phyloP scores from a whole-genome alignment of 2,329 filamentous ascomycete species.

The Aspergillus proliferans region DNA sequence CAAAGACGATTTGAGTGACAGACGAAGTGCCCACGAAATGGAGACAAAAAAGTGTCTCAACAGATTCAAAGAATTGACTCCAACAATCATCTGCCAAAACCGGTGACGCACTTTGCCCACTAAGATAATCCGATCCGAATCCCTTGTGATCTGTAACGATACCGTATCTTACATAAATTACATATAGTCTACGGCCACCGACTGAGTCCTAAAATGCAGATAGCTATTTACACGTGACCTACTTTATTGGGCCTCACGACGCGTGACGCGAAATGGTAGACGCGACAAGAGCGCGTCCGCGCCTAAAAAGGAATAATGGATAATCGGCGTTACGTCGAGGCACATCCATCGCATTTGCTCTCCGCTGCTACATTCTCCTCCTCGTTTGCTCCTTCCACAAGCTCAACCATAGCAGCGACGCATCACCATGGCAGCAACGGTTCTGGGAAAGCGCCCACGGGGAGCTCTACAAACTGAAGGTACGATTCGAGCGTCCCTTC shows the following conservation, averaged over 20 bases:
- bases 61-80: not conserved
- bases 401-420: constrained; percentile 2
- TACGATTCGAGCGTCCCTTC: constrained; percentile 20
- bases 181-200: not conserved
- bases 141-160: not conserved
- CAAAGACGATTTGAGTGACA: no score
- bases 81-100: not conserved
- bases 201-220: not conserved
- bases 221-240: not conserved
- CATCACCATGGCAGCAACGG: constrained; percentile 33
- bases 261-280: not conserved
- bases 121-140: not conserved
- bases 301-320: not conserved
- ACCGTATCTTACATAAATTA: not conserved
- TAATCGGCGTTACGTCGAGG: not conserved
- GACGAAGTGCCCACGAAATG: not conserved
- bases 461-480: constrained; percentile 32
- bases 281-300: not conserved
- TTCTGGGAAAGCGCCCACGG: constrained; percentile 42
- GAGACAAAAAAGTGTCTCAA: no score
- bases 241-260: not conserved
- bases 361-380: constrained; percentile 1
- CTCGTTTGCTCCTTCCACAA: constrained; percentile 15
- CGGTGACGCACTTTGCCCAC: not conserved
- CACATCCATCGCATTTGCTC: constrained; percentile 2